Evolutionary conservation across 2,329 filamentous ascomycete genomes (phyloP).

Genomic region (Diaporthe vaccinii): DNA sequence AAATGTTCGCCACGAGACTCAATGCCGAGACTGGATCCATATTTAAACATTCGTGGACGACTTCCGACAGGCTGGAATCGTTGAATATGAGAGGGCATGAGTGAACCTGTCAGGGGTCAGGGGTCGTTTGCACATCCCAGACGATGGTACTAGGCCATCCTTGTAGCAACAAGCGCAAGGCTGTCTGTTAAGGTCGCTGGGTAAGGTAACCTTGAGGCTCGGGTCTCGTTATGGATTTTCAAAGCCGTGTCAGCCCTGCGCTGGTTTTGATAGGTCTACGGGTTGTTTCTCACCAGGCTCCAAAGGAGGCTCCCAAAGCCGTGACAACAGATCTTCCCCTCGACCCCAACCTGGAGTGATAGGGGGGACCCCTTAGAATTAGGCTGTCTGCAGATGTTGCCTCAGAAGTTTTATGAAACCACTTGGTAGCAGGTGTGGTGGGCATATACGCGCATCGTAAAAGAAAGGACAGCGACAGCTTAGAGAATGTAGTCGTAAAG

Average conservation of each 20-base stretch:
- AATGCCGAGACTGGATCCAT: conserved; percentile 8
- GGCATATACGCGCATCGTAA: background rate
- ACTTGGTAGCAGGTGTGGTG: background rate
- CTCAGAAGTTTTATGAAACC: background rate
- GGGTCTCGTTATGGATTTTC: background rate
- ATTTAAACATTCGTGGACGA: too few relatives aligned
- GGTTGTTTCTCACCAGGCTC: background rate
- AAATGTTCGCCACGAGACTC: conserved; percentile 14
- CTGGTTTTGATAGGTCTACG: background rate
- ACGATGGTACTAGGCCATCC: background rate
- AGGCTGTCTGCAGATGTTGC: background rate
- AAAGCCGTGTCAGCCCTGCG: background rate
- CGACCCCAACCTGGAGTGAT: too few relatives aligned
- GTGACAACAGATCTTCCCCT: background rate
- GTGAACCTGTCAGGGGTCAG: background rate
- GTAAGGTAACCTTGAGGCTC: background rate
- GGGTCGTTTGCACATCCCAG: background rate
- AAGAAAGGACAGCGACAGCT: background rate
- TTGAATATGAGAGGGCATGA: background rate
- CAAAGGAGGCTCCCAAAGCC: background rate
- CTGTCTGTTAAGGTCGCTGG: background rate
- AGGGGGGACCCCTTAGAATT: background rate
- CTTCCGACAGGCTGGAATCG: background rate
- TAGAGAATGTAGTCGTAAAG: background rate
- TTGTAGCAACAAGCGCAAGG: background rate